A percentile compares a stretch with the other conserved stretches of the same genome.
phyloP scores from a whole-genome alignment of 805 yeast genomes.

The Candida takata region DNA sequence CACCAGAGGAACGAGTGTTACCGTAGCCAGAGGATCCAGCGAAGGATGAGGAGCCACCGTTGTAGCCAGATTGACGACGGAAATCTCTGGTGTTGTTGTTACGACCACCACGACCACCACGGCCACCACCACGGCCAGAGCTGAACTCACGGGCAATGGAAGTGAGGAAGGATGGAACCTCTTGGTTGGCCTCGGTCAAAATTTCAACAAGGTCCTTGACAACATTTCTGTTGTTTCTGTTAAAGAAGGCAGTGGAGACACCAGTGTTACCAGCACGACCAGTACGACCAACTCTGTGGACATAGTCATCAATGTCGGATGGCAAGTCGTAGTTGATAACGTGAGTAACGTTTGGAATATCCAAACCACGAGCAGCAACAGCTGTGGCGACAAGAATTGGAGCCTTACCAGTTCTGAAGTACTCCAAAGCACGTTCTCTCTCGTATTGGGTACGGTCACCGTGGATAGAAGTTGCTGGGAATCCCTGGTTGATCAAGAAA shows the following conservation, averaged over 20 bases:
- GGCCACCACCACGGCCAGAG: constrained; percentile 40
- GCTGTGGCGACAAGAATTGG: constrained; percentile 98
- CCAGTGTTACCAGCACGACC: constrained; percentile 99
- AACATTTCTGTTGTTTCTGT: constrained; percentile 88
- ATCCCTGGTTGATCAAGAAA: constrained; percentile 78
- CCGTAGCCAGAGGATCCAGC: constrained; percentile 9
- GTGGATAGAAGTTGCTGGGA: constrained; percentile 97
- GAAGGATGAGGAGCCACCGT: constrained; percentile 12
- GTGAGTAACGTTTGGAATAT: constrained; percentile 97
- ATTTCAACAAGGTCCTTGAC: constrained; percentile 83
- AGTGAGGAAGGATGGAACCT: constrained; percentile 83
- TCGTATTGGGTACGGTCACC: constrained; percentile 98
- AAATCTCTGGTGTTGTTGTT: constrained; percentile 39
- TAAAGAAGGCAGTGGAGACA: constrained; percentile 96
- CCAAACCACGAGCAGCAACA: constrained; percentile 99
- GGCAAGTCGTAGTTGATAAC: constrained; percentile 97
- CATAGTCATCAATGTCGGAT: constrained; percentile 95
- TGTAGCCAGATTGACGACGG: constrained; percentile 33
- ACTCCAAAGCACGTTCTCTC: constrained; percentile 94
- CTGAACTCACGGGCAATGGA: constrained; percentile 72
- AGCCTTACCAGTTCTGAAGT: constrained; percentile 87
- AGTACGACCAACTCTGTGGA: constrained; percentile 99
- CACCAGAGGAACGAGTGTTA: constrained; percentile 12
- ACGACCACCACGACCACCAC: constrained; percentile 42
- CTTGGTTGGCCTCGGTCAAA: constrained; percentile 94